phyloP scores from a whole-genome alignment of 2,329 filamentous ascomycete genomes.

The Eutypa lata region DNA sequence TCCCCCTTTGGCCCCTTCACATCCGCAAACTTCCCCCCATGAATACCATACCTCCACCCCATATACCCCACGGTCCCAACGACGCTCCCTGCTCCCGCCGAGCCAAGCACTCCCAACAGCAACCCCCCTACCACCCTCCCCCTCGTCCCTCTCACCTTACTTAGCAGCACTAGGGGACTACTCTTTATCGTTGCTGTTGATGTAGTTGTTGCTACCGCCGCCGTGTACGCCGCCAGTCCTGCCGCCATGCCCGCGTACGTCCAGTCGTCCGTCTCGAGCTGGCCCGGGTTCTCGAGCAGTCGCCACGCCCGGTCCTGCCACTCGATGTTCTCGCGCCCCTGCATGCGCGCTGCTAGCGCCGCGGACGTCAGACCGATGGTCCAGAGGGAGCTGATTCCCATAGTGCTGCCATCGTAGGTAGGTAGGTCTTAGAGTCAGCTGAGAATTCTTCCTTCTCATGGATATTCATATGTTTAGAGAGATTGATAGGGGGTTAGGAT shows the following conservation, averaged over 20 bases:
- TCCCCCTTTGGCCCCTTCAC: slow-evolving; percentile 18
- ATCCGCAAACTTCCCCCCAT: slow-evolving; percentile 36
- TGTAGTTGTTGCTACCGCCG: slow-evolving; percentile 1
- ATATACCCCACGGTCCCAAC: slow-evolving; percentile 47
- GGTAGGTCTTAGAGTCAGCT: not conserved
- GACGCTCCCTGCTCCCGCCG: slow-evolving; percentile 45
- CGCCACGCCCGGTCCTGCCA: slow-evolving; percentile 64
- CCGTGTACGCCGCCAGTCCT: slow-evolving; percentile 23
- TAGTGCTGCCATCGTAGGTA: slow-evolving; percentile 37
- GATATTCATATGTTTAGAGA: no score
- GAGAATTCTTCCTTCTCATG: no score
- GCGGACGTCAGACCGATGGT: slow-evolving; percentile 42
- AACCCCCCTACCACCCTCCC: slow-evolving; percentile 32
- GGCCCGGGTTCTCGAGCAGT: slow-evolving; percentile 53
- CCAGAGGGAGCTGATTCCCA: slow-evolving; percentile 42
- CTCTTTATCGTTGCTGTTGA: no score
- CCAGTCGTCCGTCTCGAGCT: slow-evolving; percentile 57
- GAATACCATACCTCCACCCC: slow-evolving; percentile 47
- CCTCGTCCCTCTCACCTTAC: slow-evolving; percentile 10
- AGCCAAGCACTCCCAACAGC: slow-evolving; percentile 37
- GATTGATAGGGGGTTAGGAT: no score
- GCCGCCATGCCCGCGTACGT: slow-evolving; percentile 41
- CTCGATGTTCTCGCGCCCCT: slow-evolving; percentile 55
- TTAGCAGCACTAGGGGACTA: no score
- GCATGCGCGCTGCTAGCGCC: slow-evolving; percentile 49